phyloP scores from a whole-genome alignment of 305 asterid genomes.

The Rubia occidens region DNA sequence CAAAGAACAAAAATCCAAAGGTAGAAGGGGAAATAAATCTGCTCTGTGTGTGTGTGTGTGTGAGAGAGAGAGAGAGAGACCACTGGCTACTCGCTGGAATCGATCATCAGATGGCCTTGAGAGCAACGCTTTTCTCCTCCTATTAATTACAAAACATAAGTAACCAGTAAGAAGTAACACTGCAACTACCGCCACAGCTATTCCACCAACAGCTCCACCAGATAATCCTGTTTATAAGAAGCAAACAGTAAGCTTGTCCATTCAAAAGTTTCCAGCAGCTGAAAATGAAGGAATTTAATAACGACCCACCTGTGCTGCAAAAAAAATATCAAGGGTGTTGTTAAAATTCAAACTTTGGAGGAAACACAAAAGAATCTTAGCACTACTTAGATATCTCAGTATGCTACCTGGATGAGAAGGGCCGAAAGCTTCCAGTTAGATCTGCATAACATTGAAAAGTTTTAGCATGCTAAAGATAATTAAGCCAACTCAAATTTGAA shows the following conservation, averaged over 20 bases:
- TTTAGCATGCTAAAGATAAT: background rate
- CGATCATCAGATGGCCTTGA: slow-evolving; percentile 37
- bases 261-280: slow-evolving; percentile 12
- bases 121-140: slow-evolving; percentile 52
- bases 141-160: slow-evolving; percentile 34
- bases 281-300: slow-evolving; percentile 25
- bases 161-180: slow-evolving; percentile 40
- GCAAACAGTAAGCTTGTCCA: slow-evolving; percentile 10
- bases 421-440: slow-evolving; percentile 48
- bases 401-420: slow-evolving; percentile 51
- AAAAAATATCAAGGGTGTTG: slow-evolving; percentile 20
- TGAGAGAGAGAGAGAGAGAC: slow-evolving; percentile 19
- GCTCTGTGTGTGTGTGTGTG: background rate
- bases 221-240: slow-evolving; percentile 51
- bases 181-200: slow-evolving; percentile 39
- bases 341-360: slow-evolving; percentile 11
- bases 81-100: slow-evolving; percentile 30
- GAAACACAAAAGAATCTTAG: slow-evolving; percentile 5
- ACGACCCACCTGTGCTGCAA: slow-evolving; percentile 67
- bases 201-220: slow-evolving; percentile 71
- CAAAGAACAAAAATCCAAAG: background rate
- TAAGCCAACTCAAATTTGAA: background rate
- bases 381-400: slow-evolving; percentile 11
- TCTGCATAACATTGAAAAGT: slow-evolving; percentile 37
- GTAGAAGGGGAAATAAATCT: background rate